A percentile compares a stretch with the other conserved stretches of the same genome.
Conservation (phyloP, 306 rosid genomes). For the Echinosophora koreensis region DNA sequence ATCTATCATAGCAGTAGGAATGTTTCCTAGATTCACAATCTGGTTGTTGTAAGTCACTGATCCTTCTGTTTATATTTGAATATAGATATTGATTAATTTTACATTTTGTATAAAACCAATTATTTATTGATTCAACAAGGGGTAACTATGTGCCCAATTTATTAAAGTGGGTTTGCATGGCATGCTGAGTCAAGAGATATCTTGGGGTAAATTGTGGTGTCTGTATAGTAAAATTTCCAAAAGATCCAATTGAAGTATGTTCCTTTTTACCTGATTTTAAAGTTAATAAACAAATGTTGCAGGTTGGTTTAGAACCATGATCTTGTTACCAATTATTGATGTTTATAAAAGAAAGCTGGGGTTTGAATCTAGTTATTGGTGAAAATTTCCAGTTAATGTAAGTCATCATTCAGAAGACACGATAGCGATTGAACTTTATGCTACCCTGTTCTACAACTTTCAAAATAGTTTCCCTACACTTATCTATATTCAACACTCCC, state of each 20-base stretch:
- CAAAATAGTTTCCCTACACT: neutral
- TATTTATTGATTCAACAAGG: conserved; percentile 12
- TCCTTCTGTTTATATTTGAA: conserved; percentile 17
- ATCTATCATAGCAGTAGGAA: conserved; percentile 2
- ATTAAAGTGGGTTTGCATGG: conserved; percentile 4
- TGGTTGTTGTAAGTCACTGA: neutral
- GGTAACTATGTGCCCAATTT: neutral
- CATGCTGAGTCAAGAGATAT: conserved; percentile 2
- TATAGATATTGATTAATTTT: neutral
- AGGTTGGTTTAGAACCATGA: neutral
- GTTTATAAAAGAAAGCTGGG: conserved; percentile 16
- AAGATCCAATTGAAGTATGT: neutral
- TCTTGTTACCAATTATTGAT: neutral
- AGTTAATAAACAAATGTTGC: neutral
- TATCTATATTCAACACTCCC: neutral
- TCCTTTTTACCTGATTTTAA: neutral
- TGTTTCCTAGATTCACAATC: conserved; percentile 6
- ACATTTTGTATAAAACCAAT: neutral
- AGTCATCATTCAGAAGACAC: neutral
- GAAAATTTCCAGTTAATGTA: neutral
- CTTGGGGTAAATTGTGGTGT: neutral
- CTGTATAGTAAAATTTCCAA: neutral
- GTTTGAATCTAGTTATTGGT: neutral
- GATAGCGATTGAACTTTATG: neutral
- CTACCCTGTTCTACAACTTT: conserved; percentile 19